Percentiles rank a stretch among this genome's conserved stretches.
These are phyloP conservation scores for Trypethelium eluteriae DNA, from an alignment of 495 filamentous ascomycete genomes.

Conservation along the genomic window DNA sequence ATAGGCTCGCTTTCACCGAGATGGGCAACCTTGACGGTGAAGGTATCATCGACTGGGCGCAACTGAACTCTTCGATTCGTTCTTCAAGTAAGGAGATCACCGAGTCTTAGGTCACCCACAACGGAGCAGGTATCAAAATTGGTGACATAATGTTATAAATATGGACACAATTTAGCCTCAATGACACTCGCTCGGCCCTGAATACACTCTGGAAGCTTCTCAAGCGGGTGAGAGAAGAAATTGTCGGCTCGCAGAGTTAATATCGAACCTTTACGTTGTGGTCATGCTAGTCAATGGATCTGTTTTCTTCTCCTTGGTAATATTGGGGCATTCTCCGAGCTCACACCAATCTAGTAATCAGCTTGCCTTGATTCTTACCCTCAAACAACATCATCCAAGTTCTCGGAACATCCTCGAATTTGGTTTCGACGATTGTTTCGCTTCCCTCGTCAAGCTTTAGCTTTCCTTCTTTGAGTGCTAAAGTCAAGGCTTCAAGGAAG, in stretches of 20 bases:
- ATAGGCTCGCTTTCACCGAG: background rate
- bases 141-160: background rate
- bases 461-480: slow-evolving; percentile 43
- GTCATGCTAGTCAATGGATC: background rate
- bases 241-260: background rate
- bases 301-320: background rate
- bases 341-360: slow-evolving; percentile 25
- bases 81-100: background rate
- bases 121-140: background rate
- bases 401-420: slow-evolving; percentile 38
- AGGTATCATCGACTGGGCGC: background rate
- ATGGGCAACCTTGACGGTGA: background rate
- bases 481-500: slow-evolving; percentile 31
- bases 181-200: slow-evolving; percentile 1
- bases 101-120: background rate
- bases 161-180: background rate
- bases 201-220: slow-evolving; percentile 17
- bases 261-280: background rate
- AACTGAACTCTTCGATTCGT: background rate
- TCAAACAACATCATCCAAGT: slow-evolving; percentile 35
- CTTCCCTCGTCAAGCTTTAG: slow-evolving; percentile 29
- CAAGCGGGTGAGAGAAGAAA: background rate
- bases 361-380: slow-evolving; percentile 35
- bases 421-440: slow-evolving; percentile 33
- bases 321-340: no score